Evolutionary conservation across 352 stramenopile genomes (phyloP), one percentile per base, ranked within the genome.

Genomic region (Phytophthora cactorum): DNA sequence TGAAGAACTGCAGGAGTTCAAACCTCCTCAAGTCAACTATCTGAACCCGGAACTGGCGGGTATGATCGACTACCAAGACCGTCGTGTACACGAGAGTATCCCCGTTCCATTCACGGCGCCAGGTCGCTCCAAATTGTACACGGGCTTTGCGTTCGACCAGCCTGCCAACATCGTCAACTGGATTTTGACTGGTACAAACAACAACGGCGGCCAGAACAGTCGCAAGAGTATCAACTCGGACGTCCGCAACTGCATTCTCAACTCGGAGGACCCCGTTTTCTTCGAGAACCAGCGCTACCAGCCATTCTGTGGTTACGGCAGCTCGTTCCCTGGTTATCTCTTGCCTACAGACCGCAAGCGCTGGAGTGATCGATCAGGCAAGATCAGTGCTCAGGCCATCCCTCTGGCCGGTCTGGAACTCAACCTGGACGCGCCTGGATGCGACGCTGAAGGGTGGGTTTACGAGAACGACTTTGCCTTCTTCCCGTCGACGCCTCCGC

Each of bases 251-350:
- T 36, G 63, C 29, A 93, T 96, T 46, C 52, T 96, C 36, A 74
- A 66, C 27, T 93, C 86, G 25, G 74, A 82, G 29, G 88, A 95
- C 55, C 82, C 88, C 0, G 86, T 95, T 0, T 78, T 96, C 17
- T 96, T 92, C 41, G 88, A 96, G 71, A 96, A 96, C 57, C 76
- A 96, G 67, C 83, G 88, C 7, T 96, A 94, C 64, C 87, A 94
- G 57, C 86, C 86, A 3, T 96, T 96, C 63, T 88, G 81, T 44
- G 88, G 88, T 25, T 96, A 89, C 51, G 88, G 88, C 31, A 92
- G 81, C 56, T 90, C 87, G 2, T 95, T 91, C 67, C 87, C 87
- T 9, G 88, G 86, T 4, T 92, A 94, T 59, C 47, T 96, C 38
- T 65, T 96, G 27, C 82, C 86, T 5, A 94, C 86, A 6, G 88